These are phyloP conservation scores for Fusarium xyrophilum DNA, from an alignment of 2,329 filamentous ascomycete species.

Conservation along the genomic window DNA sequence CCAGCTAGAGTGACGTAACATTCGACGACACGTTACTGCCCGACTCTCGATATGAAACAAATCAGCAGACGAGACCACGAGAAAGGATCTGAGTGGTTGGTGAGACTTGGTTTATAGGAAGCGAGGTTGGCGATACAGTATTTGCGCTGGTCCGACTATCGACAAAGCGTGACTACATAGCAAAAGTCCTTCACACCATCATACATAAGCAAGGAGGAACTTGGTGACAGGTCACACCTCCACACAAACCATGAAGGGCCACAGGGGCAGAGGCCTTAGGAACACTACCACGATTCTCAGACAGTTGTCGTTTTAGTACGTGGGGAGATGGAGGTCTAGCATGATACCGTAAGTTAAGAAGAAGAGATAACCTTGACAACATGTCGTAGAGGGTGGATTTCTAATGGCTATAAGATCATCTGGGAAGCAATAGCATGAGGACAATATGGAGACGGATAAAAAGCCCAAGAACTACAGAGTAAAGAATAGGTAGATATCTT, in stretches of 20 bases:
- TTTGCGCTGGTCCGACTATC: background rate
- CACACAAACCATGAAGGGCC: slow-evolving; percentile 12
- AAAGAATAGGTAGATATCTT: background rate
- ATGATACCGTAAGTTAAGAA: background rate
- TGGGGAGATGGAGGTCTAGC: background rate
- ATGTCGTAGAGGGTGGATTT: slow-evolving; percentile 1
- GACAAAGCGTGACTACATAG: background rate
- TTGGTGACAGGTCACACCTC: slow-evolving; percentile 4
- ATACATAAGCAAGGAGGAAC: background rate
- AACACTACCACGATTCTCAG: slow-evolving; percentile 7
- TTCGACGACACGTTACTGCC: slow-evolving; percentile 11
- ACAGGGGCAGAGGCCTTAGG: slow-evolving; percentile 3
- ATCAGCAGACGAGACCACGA: background rate
- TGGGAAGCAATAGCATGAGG: slow-evolving; percentile 24
- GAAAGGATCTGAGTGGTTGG: slow-evolving; percentile 4
- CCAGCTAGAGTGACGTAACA: slow-evolving; percentile 27
- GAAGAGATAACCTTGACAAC: slow-evolving; percentile 5
- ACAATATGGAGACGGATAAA: slow-evolving; percentile 19
- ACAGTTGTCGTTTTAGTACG: slow-evolving; percentile 19
- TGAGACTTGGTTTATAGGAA: background rate
- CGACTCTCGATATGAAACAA: background rate
- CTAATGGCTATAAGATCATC: slow-evolving; percentile 26
- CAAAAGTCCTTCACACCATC: background rate
- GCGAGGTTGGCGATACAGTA: slow-evolving; percentile 13
- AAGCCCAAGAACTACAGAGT: slow-evolving; percentile 5